Evolutionary conservation across 2,329 filamentous ascomycete species (phyloP).

Genomic region (Fusarium redolens): DNA sequence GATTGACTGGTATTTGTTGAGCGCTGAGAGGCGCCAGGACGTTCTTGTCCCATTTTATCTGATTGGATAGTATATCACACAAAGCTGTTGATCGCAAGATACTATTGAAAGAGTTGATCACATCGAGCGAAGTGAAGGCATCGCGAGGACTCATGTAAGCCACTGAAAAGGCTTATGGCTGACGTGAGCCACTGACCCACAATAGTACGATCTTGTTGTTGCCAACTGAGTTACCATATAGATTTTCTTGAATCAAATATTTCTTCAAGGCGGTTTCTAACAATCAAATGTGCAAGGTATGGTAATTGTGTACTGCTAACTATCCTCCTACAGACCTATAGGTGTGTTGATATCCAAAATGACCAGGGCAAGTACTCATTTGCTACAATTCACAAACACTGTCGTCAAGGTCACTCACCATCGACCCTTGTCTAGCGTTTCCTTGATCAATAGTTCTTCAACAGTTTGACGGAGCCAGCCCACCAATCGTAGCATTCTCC

Average conservation of each 20-base stretch:
- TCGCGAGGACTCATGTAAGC: slow-evolving; percentile 29
- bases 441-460: background rate
- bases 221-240: slow-evolving; percentile 2
- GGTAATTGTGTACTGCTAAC: too few species aligned
- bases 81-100: background rate
- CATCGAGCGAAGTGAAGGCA: slow-evolving; percentile 1
- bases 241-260: fast-evolving
- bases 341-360: slow-evolving; percentile 7
- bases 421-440: background rate
- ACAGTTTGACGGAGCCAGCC: background rate
- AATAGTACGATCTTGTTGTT: background rate
- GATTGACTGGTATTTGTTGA: background rate
- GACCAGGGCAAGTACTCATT: background rate
- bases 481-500: slow-evolving; percentile 1
- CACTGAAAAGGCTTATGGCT: slow-evolving; percentile 32
- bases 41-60: slow-evolving; percentile 24
- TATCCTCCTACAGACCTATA: background rate
- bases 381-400: slow-evolving; percentile 9
- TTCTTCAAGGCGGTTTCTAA: background rate
- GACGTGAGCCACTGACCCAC: slow-evolving; percentile 42
- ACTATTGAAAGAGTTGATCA: background rate
- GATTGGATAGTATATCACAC: background rate
- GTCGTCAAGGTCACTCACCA: background rate
- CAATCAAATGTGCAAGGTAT: background rate
- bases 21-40: background rate